A percentile compares a stretch with the other conserved stretches of the same genome.
phyloP scores from a whole-genome alignment of 2,329 filamentous ascomycete species.

The Fusarium compactum region DNA sequence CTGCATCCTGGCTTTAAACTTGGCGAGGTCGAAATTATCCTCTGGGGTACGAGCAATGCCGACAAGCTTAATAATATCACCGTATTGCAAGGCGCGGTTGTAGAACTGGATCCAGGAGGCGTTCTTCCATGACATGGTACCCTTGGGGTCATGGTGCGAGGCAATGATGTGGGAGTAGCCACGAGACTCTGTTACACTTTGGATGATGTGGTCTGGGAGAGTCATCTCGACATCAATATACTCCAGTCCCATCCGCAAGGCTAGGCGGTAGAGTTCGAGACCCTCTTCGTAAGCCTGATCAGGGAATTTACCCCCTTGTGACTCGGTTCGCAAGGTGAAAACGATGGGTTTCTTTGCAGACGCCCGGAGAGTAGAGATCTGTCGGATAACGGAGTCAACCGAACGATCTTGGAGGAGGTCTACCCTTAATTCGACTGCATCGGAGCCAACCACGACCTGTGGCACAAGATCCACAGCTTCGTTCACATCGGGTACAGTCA shows the following conservation, averaged over 20 bases:
- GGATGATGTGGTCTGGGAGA: constrained; percentile 80
- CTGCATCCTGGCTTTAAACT: constrained; percentile 83
- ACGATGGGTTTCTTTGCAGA: constrained; percentile 82
- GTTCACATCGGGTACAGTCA: constrained; percentile 83
- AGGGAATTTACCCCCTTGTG: constrained; percentile 90
- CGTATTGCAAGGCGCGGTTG: constrained; percentile 89
- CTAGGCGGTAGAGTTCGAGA: constrained; percentile 79
- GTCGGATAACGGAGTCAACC: constrained; percentile 81
- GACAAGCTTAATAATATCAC: constrained; percentile 94
- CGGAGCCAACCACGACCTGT: constrained; percentile 82
- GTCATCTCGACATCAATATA: constrained; percentile 95
- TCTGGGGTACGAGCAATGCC: constrained; percentile 80
- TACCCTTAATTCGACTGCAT: constrained; percentile 94
- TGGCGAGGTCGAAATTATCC: constrained; percentile 87
- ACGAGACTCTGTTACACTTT: constrained; percentile 73
- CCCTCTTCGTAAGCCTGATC: constrained; percentile 79
- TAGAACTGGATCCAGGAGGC: constrained; percentile 93
- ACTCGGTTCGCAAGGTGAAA: constrained; percentile 88
- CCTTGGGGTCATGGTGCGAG: constrained; percentile 90
- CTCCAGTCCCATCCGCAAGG: constrained; percentile 86
- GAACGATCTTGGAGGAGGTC: constrained; percentile 85
- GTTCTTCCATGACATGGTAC: constrained; percentile 86
- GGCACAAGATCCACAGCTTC: constrained; percentile 74
- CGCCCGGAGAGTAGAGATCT: constrained; percentile 83
- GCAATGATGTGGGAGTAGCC: constrained; percentile 87